Conservation (phyloP, 2,329 filamentous ascomycete genomes). For the Diaporthe amygdali region DNA sequence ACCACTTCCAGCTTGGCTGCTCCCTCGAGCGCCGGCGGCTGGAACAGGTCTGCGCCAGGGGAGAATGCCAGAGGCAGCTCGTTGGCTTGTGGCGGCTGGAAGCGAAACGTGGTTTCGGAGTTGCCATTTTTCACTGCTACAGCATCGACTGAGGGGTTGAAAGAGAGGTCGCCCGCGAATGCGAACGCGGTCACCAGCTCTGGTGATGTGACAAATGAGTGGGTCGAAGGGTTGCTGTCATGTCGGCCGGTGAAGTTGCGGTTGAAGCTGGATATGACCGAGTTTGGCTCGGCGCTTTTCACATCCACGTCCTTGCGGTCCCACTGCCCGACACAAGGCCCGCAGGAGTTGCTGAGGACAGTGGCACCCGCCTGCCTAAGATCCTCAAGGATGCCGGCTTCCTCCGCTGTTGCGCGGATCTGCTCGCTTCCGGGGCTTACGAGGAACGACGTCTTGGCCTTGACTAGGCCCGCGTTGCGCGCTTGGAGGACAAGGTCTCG, state of each 20-base stretch:
- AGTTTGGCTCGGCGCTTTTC: conserved; percentile 61
- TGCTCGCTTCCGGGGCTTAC: conserved; percentile 97
- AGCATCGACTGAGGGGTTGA: conserved; percentile 67
- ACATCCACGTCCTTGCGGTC: conserved; percentile 84
- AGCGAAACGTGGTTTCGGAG: conserved; percentile 28
- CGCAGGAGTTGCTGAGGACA: conserved; percentile 93
- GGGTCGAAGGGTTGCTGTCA: conserved; percentile 93
- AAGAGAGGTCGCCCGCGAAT: conserved; percentile 89
- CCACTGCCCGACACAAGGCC: conserved; percentile 95
- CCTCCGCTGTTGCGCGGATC: conserved; percentile 90
- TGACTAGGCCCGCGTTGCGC: conserved; percentile 76
- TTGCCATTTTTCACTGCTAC: background rate
- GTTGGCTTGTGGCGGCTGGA: conserved; percentile 32
- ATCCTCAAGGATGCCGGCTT: conserved; percentile 84
- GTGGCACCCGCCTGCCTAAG: conserved; percentile 87
- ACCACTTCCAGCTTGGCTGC: conserved; percentile 30
- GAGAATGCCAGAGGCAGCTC: conserved; percentile 34
- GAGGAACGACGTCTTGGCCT: conserved; percentile 90
- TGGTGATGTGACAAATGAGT: conserved; percentile 98
- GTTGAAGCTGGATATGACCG: conserved; percentile 97
- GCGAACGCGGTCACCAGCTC: conserved; percentile 97
- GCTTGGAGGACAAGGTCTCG: conserved; percentile 94
- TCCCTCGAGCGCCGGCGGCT: conserved; percentile 30
- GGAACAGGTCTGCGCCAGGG: conserved; percentile 32
- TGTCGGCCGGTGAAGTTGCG: conserved; percentile 97